A percentile compares a stretch with the other conserved stretches of the same genome.
Conservation (phyloP, 352 stramenopile species). For the Blastocystis sp. region DNA sequence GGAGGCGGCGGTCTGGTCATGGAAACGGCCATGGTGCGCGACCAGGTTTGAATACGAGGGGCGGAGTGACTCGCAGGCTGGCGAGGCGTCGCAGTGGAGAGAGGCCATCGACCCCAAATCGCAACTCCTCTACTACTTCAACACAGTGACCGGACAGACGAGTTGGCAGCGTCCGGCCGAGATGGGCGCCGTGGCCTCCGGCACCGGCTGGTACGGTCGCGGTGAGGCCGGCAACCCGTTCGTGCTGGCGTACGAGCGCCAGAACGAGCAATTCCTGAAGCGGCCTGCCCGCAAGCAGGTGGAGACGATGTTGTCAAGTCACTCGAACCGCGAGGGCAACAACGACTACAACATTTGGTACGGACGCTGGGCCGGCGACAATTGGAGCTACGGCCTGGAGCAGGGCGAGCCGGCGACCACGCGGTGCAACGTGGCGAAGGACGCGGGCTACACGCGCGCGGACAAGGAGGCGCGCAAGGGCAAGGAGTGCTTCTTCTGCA, state of each 20-base stretch:
- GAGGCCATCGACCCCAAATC: constrained; percentile 84
- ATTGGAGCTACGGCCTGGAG: constrained; percentile 79
- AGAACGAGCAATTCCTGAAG: constrained; percentile 81
- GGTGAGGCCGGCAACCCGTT: constrained; percentile 79
- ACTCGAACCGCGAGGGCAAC: constrained; percentile 81
- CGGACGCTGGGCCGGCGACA: constrained; percentile 85
- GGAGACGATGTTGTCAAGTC: constrained; percentile 81
- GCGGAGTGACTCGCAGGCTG: constrained; percentile 16
- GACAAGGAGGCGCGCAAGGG: constrained; percentile 78
- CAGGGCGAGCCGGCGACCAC: constrained; percentile 82
- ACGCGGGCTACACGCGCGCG: constrained; percentile 86
- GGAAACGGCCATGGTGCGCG: constrained; percentile 60
- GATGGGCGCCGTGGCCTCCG: constrained; percentile 84
- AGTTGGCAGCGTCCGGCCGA: constrained; percentile 84
- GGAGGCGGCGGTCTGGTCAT: constrained; percentile 62
- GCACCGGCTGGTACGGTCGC: constrained; percentile 87
- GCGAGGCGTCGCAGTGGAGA: constrained; percentile 76
- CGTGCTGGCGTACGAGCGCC: constrained; percentile 78
- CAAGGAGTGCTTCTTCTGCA: constrained; percentile 84
- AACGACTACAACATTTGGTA: constrained; percentile 94
- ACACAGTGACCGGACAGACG: constrained; percentile 80
- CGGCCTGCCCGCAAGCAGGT: constrained; percentile 84
- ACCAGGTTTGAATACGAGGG: constrained; percentile 24
- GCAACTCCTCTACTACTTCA: constrained; percentile 89
- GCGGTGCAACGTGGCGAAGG: constrained; percentile 80